These are phyloP conservation scores for Gnomoniopsis sp. DNA, from an alignment of 2,329 filamentous ascomycete genomes.

Conservation along the genomic window DNA sequence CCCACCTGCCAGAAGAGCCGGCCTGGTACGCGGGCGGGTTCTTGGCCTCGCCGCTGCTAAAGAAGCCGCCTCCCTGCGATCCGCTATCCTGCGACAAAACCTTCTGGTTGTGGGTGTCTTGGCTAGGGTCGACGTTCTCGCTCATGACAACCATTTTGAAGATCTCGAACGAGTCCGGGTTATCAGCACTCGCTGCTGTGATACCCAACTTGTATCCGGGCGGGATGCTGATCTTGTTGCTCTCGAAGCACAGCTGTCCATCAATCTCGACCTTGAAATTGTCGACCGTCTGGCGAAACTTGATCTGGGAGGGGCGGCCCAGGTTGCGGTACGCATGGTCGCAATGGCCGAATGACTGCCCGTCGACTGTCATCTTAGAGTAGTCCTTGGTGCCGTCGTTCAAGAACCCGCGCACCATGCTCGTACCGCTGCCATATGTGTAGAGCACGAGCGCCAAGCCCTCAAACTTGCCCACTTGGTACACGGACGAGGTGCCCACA, in stretches of 20 bases:
- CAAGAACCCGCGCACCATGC: conserved; percentile 85
- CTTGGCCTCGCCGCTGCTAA: conserved; percentile 25
- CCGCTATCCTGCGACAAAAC: conserved; percentile 26
- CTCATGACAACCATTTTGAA: conserved; percentile 79
- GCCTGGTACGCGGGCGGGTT: conserved; percentile 25
- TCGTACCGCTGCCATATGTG: conserved; percentile 71
- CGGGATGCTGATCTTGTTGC: conserved; percentile 73
- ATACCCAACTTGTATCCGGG: conserved; percentile 81
- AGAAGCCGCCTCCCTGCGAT: conserved; percentile 21
- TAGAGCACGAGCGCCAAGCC: conserved; percentile 87
- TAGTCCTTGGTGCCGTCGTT: conserved; percentile 87
- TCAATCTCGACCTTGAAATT: conserved; percentile 79
- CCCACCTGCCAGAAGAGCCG: conserved; percentile 21
- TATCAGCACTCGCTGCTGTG: conserved; percentile 83
- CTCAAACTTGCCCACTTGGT: conserved; percentile 81
- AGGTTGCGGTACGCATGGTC: conserved; percentile 88
- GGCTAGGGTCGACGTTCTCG: conserved; percentile 35
- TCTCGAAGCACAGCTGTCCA: conserved; percentile 78
- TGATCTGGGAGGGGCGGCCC: conserved; percentile 76
- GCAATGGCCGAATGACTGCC: conserved; percentile 90
- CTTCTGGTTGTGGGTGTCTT: conserved; percentile 21
- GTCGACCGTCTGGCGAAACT: conserved; percentile 61
- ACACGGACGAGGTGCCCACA: conserved; percentile 73
- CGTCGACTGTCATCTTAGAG: conserved; percentile 75
- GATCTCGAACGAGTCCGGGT: conserved; percentile 89